These are phyloP conservation scores for Cylindricascospora bacillispora DNA, from an alignment of 1,139 yeast species.

Conservation along the genomic window DNA sequence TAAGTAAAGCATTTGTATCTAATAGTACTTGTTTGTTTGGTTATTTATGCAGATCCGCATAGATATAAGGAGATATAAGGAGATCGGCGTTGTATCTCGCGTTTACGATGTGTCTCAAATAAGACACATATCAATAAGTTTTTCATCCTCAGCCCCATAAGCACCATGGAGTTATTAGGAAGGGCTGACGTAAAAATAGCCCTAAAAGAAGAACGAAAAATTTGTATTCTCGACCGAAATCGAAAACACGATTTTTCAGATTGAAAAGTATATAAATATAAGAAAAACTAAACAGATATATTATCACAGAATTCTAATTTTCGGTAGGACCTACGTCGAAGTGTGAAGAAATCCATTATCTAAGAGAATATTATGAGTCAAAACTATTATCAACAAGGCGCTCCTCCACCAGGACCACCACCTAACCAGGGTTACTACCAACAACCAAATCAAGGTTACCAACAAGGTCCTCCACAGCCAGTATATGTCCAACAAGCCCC, in stretches of 20 bases:
- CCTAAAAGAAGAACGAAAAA: not conserved
- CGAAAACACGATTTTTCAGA: not conserved
- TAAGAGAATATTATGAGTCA: conserved; percentile 9
- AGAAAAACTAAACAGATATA: not conserved
- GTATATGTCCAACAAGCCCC: conserved; percentile 31
- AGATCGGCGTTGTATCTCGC: too few species aligned
- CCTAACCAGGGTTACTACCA: conserved; percentile 25
- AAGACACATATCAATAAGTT: too few species aligned
- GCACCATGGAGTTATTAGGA: too few species aligned
- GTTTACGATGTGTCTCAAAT: too few species aligned
- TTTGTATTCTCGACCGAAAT: not conserved
- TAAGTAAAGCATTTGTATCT: not conserved
- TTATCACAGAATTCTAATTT: not conserved
- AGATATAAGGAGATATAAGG: too few species aligned
- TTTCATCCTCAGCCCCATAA: too few species aligned
- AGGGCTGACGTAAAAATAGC: too few species aligned
- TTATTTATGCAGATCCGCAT: too few species aligned
- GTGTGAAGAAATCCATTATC: too few species aligned
- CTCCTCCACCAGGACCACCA: conserved; percentile 21
- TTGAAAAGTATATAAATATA: not conserved
- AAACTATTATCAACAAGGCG: conserved; percentile 21
- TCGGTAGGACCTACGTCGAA: not conserved
- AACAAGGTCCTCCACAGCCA: conserved; percentile 29
- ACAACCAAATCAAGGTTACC: conserved; percentile 24
- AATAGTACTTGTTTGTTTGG: too few species aligned